Evolutionary conservation across 2,329 filamentous ascomycete genomes (phyloP).

Genomic region (Blastomyces silverae): DNA sequence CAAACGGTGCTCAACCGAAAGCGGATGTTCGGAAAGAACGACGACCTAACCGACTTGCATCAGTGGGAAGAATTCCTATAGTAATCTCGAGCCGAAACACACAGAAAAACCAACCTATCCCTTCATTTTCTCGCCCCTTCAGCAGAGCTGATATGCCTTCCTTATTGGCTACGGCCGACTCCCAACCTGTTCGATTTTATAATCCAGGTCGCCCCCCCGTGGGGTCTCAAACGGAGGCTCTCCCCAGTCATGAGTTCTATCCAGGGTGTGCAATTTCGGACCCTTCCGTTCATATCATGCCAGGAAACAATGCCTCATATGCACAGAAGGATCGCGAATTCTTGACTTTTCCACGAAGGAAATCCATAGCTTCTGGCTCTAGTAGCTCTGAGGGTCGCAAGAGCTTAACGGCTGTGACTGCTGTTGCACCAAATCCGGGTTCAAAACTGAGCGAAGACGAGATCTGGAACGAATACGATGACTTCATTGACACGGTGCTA

Average conservation of each 20-base stretch:
- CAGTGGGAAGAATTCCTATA: conserved; percentile 78
- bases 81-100: conserved; percentile 62
- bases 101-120: conserved; percentile 60
- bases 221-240: conserved; percentile 23
- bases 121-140: conserved; percentile 83
- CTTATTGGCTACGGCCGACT: conserved; percentile 28
- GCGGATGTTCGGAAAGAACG: conserved; percentile 23
- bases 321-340: conserved; percentile 54
- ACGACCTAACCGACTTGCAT: conserved; percentile 61
- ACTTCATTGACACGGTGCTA: conserved; percentile 67
- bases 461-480: conserved; percentile 90
- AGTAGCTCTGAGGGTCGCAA: conserved; percentile 52
- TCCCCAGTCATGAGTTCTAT: conserved; percentile 26
- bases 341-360: conserved; percentile 64
- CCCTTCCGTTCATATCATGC: conserved; percentile 24
- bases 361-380: conserved; percentile 61
- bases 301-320: conserved; percentile 31
- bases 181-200: conserved; percentile 25
- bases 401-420: conserved; percentile 57
- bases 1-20: conserved; percentile 20
- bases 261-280: conserved; percentile 27
- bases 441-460: conserved; percentile 71
- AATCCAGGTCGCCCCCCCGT: conserved; percentile 24
- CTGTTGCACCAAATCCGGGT: conserved; percentile 56
- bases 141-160: conserved; percentile 44